A percentile compares a stretch with the other conserved stretches of the same genome.
phyloP scores from a whole-genome alignment of 106 monocot genomes.

The Platanthera guangdongensis region DNA sequence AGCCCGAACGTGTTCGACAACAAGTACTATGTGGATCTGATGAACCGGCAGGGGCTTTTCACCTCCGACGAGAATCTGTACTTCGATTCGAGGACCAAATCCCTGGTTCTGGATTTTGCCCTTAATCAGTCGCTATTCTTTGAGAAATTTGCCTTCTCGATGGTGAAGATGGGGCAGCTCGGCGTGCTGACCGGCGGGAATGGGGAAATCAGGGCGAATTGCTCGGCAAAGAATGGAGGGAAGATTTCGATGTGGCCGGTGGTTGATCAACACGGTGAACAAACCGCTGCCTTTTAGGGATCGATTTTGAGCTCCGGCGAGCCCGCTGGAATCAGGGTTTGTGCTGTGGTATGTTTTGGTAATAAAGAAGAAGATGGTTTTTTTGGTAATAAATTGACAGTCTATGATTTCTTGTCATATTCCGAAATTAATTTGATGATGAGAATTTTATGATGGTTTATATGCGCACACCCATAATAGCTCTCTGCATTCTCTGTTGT shows the following conservation, averaged over 20 bases:
- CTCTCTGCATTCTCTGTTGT: no score
- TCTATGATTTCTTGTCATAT: no score
- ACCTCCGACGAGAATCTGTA: slow-evolving; percentile 37
- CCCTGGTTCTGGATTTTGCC: slow-evolving; percentile 18
- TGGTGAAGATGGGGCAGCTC: slow-evolving; percentile 43
- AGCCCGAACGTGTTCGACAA: slow-evolving; percentile 20
- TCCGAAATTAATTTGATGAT: no score
- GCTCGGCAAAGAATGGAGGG: slow-evolving; percentile 24
- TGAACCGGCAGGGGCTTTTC: slow-evolving; percentile 30
- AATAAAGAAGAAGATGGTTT: no score
- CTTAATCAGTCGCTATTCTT: slow-evolving; percentile 29
- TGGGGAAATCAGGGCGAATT: slow-evolving; percentile 40
- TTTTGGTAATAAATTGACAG: no score
- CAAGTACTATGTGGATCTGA: slow-evolving; percentile 40
- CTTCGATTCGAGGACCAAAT: slow-evolving; percentile 17
- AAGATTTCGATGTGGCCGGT: slow-evolving; percentile 10
- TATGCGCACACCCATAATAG: no score
- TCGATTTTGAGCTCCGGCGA: no score
- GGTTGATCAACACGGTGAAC: slow-evolving; percentile 6
- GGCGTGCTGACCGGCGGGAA: slow-evolving; percentile 16
- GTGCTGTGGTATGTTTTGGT: no score
- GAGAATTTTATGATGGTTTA: no score
- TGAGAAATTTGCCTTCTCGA: slow-evolving; percentile 21
- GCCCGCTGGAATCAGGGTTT: no score
- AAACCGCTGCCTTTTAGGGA: not conserved